Percentiles rank a stretch among this genome's conserved stretches.
These are phyloP conservation scores for Xylaria sp. DNA, from an alignment of 2,329 filamentous ascomycete species.

Conservation along the genomic window DNA sequence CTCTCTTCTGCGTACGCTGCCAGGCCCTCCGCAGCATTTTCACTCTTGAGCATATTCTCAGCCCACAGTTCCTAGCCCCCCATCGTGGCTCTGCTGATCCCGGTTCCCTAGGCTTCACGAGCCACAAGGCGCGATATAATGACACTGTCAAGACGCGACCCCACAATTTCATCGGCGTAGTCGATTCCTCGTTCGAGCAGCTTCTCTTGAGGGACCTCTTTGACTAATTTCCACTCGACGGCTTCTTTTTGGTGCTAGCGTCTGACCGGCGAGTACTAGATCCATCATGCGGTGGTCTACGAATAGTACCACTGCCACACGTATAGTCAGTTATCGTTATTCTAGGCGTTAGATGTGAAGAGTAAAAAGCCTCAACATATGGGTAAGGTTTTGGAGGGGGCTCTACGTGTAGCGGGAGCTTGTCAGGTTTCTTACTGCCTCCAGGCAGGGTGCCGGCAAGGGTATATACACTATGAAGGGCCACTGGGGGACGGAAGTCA, in stretches of 20 bases:
- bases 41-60: constrained; percentile 18
- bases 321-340: background rate
- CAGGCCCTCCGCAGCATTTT: constrained; percentile 11
- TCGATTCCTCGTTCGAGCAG: constrained; percentile 2
- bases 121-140: constrained; percentile 14
- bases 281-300: constrained; percentile 13
- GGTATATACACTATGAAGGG: constrained; percentile 7
- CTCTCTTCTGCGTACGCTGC: constrained; percentile 41
- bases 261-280: constrained; percentile 1
- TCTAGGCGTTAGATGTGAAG: background rate
- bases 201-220: constrained; percentile 8
- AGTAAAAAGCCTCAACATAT: background rate
- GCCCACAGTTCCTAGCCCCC: constrained; percentile 5
- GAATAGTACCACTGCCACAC: constrained; percentile 2
- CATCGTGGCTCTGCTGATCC: constrained; percentile 8
- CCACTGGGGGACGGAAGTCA: constrained; percentile 12
- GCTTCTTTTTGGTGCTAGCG: constrained; percentile 10
- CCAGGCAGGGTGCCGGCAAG: constrained; percentile 8
- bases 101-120: constrained; percentile 17
- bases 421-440: background rate
- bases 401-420: no score
- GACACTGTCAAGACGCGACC: constrained; percentile 5
- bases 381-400: background rate
- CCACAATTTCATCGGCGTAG: constrained; percentile 4
- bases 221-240: constrained; percentile 13